These are phyloP conservation scores for Sinapis alba DNA, from an alignment of 441 rosid species.

Conservation along the genomic window DNA sequence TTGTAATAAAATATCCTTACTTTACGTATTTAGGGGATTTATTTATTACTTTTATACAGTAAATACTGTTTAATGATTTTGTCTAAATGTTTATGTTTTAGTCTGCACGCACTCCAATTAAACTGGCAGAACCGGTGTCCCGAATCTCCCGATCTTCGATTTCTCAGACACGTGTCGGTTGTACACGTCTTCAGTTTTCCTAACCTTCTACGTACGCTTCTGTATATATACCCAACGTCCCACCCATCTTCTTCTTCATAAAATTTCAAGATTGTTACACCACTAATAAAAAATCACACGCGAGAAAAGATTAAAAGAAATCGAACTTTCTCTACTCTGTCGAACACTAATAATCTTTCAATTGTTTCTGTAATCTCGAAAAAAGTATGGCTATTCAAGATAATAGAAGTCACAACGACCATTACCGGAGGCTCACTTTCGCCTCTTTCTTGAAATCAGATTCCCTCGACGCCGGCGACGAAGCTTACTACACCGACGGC, in stretches of 20 bases:
- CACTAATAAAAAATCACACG: neutral
- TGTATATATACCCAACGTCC: constrained; percentile 15
- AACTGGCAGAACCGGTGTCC: constrained; percentile 24
- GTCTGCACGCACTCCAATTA: neutral
- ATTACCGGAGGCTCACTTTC: constrained; percentile 44
- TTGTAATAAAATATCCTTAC: neutral
- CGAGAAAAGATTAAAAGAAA: neutral
- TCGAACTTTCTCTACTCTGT: neutral
- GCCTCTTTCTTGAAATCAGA: constrained; percentile 45
- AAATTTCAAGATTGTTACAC: neutral
- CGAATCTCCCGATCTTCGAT: neutral
- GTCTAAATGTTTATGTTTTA: neutral
- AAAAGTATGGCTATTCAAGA: constrained; percentile 23
- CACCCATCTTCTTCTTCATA: neutral
- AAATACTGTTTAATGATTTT: neutral
- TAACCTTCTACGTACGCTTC: neutral
- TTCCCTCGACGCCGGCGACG: constrained; percentile 29
- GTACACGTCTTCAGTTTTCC: neutral
- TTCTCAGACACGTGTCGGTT: constrained; percentile 23
- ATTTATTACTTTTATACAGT: neutral
- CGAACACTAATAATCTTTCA: neutral
- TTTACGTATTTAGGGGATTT: neutral
- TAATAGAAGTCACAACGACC: constrained; percentile 26
- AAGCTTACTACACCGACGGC: constrained; percentile 29
- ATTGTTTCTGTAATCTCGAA: neutral